Conservation (phyloP, 106 monocot species). For the Dactylorhiza incarnata region DNA sequence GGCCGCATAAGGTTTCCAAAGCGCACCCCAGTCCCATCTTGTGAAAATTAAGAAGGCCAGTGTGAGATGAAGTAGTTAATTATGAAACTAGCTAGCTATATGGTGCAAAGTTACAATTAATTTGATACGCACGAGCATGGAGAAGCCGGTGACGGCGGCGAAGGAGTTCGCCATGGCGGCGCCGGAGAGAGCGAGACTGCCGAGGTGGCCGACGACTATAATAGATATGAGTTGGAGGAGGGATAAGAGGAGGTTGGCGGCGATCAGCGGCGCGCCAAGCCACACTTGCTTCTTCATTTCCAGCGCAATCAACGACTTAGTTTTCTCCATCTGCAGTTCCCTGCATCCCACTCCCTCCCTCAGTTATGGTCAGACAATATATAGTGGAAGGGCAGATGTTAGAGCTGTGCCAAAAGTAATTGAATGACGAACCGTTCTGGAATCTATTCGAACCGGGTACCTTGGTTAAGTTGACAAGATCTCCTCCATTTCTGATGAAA, state of each 20-base stretch:
- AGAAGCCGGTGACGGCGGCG: neutral
- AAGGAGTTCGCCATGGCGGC: neutral
- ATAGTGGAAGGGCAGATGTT: no score
- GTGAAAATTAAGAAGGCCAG: no score
- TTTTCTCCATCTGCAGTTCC: neutral
- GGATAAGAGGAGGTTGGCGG: neutral
- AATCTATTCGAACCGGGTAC: no score
- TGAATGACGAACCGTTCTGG: no score
- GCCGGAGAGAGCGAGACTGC: neutral
- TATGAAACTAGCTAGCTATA: no score
- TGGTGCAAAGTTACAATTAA: neutral
- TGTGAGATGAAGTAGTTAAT: no score
- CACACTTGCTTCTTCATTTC: neutral
- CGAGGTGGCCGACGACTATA: neutral
- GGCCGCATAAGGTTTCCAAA: conserved; percentile 40
- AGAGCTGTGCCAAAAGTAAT: no score
- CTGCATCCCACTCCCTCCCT: no score
- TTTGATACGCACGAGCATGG: neutral
- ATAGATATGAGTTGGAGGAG: neutral
- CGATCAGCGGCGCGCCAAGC: neutral
- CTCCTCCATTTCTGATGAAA: no score
- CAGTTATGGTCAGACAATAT: no score
- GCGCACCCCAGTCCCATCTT: conserved; percentile 49
- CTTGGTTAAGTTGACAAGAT: no score
- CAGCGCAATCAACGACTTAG: no score